Conservation (phyloP, 2,329 filamentous ascomycete species). For the Sporothrix globosa region DNA sequence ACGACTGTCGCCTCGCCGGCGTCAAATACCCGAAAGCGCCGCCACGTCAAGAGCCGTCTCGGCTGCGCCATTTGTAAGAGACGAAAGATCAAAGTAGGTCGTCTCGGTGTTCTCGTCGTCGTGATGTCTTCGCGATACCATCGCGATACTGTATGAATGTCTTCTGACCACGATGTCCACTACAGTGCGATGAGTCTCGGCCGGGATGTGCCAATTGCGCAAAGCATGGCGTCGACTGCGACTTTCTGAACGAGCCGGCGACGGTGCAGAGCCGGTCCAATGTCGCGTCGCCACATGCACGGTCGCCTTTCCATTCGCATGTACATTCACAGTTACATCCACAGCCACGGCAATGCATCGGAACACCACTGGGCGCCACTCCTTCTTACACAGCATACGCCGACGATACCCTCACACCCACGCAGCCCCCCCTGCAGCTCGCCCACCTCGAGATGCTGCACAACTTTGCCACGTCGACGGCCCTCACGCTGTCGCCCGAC, state of each 20-base stretch:
- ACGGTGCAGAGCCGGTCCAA: not conserved
- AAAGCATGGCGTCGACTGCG: slow-evolving; percentile 13
- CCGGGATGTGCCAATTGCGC: slow-evolving; percentile 14
- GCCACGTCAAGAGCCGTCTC: not conserved
- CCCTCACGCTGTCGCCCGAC: slow-evolving; percentile 51
- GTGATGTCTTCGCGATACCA: no score
- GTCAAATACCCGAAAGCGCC: not conserved
- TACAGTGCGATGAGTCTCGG: slow-evolving; percentile 3
- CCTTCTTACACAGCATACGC: not conserved
- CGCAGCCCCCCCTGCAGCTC: slow-evolving; percentile 5
- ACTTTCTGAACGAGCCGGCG: not conserved
- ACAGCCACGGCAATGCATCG: not conserved
- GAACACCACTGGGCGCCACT: not conserved
- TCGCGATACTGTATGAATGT: no score
- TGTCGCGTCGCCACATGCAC: not conserved
- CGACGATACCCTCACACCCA: not conserved
- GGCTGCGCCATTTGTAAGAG: not conserved
- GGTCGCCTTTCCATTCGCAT: no score
- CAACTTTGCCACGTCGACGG: slow-evolving; percentile 55
- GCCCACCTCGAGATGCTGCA: slow-evolving; percentile 57
- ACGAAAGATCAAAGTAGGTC: slow-evolving; percentile 7
- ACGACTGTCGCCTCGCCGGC: not conserved
- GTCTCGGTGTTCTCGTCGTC: not conserved
- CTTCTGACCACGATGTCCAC: not conserved
- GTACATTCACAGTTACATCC: not conserved